These are phyloP conservation scores for Dactylorhiza incarnata DNA, from an alignment of 106 monocot genomes.

Conservation along the genomic window DNA sequence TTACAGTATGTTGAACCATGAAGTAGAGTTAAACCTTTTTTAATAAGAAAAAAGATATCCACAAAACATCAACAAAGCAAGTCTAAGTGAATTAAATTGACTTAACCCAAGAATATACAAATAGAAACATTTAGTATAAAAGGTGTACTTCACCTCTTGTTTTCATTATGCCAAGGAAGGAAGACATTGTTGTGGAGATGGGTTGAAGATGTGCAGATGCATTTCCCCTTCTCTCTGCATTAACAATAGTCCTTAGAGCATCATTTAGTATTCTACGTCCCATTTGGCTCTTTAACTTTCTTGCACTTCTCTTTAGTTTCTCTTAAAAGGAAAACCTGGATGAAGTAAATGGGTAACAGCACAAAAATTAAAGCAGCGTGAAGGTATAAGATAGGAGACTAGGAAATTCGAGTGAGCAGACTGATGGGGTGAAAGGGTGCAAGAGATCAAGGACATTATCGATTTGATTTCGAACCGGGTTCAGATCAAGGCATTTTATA, in stretches of 20 bases:
- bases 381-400: not conserved
- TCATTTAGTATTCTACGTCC: constrained; percentile 76
- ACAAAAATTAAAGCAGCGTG: not conserved
- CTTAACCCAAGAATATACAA: not conserved
- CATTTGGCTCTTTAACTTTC: constrained; percentile 22
- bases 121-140: not conserved
- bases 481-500: too few relatives aligned
- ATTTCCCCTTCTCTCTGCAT: constrained; percentile 59
- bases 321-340: not conserved
- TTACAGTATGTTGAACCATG: not conserved
- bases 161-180: constrained; percentile 72
- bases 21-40: not conserved
- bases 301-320: not conserved
- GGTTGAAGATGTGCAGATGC: constrained; percentile 52
- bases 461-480: too few relatives aligned
- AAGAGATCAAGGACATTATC: not conserved
- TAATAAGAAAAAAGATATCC: not conserved
- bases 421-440: not conserved
- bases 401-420: not conserved
- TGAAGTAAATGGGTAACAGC: not conserved
- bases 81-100: not conserved
- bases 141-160: constrained; percentile 22
- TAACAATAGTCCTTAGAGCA: constrained; percentile 63
- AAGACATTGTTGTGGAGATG: constrained; percentile 50
- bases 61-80: not conserved